These are phyloP conservation scores for Cryptosporidium parvum DNA, from an alignment of 169 alveolate species.

Conservation along the genomic window DNA sequence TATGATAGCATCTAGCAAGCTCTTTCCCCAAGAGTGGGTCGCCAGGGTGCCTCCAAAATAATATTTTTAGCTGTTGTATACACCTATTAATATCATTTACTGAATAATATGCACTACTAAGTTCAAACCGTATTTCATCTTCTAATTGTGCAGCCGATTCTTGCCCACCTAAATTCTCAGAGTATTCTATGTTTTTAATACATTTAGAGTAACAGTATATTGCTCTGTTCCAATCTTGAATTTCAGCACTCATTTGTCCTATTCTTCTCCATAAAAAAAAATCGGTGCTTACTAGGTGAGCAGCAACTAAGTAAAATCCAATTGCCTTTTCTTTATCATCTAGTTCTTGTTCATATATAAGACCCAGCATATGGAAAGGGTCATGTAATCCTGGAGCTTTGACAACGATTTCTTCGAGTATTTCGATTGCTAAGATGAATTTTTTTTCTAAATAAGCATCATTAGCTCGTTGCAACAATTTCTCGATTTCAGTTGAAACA, in stretches of 20 bases:
- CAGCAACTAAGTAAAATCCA: constrained; percentile 89
- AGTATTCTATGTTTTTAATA: constrained; percentile 19
- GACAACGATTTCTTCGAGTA: constrained; percentile 84
- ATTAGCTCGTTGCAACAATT: constrained; percentile 81
- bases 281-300: constrained; percentile 87
- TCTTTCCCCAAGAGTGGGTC: constrained; percentile 73
- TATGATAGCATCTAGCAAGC: constrained; percentile 74
- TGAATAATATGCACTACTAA: constrained; percentile 59
- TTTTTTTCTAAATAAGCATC: constrained; percentile 79
- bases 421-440: constrained; percentile 79
- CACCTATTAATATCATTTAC: constrained; percentile 38
- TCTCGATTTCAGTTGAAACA: constrained; percentile 77
- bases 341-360: constrained; percentile 88
- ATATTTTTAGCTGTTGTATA: constrained; percentile 69
- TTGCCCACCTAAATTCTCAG: constrained; percentile 37
- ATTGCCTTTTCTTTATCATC: constrained; percentile 86
- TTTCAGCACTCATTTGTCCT: constrained; percentile 84
- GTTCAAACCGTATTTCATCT: constrained; percentile 72
- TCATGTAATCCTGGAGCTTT: constrained; percentile 89
- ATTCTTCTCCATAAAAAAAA: constrained; percentile 86
- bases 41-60: constrained; percentile 72
- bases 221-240: constrained; percentile 75
- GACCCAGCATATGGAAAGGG: constrained; percentile 90
- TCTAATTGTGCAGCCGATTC: constrained; percentile 53
- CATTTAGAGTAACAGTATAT: constrained; percentile 75